Evolutionary conservation across 331 rosid genomes (phyloP).

Genomic region (Malus hybrid): DNA sequence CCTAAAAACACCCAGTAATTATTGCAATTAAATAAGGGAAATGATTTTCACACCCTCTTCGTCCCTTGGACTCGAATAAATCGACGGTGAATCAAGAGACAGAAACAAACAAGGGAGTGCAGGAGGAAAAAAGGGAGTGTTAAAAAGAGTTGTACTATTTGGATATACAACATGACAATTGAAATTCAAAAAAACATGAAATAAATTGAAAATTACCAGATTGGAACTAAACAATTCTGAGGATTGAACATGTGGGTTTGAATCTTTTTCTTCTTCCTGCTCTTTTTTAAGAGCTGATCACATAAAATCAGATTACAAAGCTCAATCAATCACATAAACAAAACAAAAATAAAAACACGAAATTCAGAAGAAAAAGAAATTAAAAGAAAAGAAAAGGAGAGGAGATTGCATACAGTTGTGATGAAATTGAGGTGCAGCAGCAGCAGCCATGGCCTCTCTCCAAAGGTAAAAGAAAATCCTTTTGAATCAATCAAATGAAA

Average conservation of each 20-base stretch:
- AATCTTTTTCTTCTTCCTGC: constrained; percentile 5
- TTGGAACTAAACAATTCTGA: constrained; percentile 3
- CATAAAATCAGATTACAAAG: not conserved
- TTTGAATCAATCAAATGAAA: constrained; percentile 5
- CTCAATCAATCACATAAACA: not conserved
- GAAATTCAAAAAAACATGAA: not conserved
- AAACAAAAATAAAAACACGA: not conserved
- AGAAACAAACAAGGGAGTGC: no score
- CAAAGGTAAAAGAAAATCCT: not conserved
- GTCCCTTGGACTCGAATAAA: no score
- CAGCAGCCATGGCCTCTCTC: not conserved
- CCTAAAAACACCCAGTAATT: not conserved
- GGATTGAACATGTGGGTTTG: constrained; percentile 4
- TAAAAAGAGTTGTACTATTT: not conserved
- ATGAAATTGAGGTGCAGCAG: constrained; percentile 21
- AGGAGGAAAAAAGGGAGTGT: no score
- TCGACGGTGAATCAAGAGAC: no score
- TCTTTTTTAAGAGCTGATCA: constrained; percentile 9
- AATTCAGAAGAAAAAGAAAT: not conserved
- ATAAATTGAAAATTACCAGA: not conserved
- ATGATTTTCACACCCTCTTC: not conserved
- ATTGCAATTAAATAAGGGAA: not conserved
- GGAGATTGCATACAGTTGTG: constrained; percentile 1
- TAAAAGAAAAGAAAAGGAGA: not conserved
- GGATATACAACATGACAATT: not conserved